These are phyloP conservation scores for Fusarium sp. DNA, from an alignment of 2,329 filamentous ascomycete species.

Conservation along the genomic window DNA sequence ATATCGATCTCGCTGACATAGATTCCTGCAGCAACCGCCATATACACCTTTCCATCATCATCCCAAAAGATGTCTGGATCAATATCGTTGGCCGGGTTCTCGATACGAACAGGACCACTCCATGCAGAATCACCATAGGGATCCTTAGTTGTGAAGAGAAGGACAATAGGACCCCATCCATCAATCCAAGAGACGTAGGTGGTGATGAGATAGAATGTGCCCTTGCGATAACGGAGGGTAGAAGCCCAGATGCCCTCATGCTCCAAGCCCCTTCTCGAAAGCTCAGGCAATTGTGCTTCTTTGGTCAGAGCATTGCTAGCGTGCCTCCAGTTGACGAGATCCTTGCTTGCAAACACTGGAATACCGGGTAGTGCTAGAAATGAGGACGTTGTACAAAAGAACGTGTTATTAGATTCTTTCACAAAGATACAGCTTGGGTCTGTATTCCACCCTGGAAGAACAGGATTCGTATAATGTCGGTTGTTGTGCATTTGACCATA, in stretches of 20 bases:
- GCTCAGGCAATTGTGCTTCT: slow-evolving; percentile 54
- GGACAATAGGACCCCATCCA: neutral
- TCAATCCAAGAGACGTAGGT: neutral
- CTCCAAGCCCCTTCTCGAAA: neutral
- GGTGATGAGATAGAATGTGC: neutral
- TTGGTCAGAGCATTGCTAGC: slow-evolving; percentile 53
- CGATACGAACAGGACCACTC: neutral
- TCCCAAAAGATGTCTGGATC: neutral
- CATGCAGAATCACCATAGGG: neutral
- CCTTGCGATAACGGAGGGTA: neutral
- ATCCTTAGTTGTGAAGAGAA: neutral
- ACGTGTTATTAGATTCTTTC: slow-evolving; percentile 50
- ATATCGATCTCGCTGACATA: neutral
- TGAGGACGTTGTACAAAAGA: slow-evolving; percentile 62
- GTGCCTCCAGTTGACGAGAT: slow-evolving; percentile 61
- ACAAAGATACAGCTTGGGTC: slow-evolving; percentile 55
- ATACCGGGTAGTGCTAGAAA: slow-evolving; percentile 63
- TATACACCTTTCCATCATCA: neutral
- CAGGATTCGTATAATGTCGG: slow-evolving; percentile 50
- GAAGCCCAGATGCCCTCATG: neutral
- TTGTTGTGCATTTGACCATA: neutral
- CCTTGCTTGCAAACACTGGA: slow-evolving; percentile 62
- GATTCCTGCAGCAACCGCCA: neutral
- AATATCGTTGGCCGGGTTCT: neutral
- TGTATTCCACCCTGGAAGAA: slow-evolving; percentile 61